A percentile compares a stretch with the other conserved stretches of the same genome.
These are phyloP conservation scores for Backusella mclennaniae DNA, from an alignment of 192 early-diverging fungal species.

Conservation along the genomic window DNA sequence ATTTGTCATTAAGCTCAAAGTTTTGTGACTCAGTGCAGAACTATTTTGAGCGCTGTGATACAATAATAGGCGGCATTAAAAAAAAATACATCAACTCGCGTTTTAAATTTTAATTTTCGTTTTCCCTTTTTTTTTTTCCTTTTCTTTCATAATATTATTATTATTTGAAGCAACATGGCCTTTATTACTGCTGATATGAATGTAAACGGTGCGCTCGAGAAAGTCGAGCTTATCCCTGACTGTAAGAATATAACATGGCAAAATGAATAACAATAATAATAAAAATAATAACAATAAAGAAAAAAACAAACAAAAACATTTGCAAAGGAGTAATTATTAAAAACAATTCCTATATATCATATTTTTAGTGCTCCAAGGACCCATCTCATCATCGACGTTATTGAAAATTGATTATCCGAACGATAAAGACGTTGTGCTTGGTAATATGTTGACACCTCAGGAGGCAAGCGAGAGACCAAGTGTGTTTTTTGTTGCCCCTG, in stretches of 20 bases:
- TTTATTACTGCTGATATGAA: constrained; percentile 45
- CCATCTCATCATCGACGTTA: constrained; percentile 5
- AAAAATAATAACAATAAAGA: not conserved
- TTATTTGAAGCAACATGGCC: constrained; percentile 33
- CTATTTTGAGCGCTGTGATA: not conserved
- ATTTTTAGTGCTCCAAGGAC: not conserved
- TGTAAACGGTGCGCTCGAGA: constrained; percentile 33
- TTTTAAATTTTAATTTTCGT: not conserved
- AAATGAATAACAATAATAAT: not conserved
- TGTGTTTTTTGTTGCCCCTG: constrained; percentile 21
- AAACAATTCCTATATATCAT: not conserved
- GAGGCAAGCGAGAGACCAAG: constrained; percentile 18
- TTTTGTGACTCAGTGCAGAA: not conserved
- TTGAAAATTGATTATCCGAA: constrained; percentile 21
- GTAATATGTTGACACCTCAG: constrained; percentile 21
- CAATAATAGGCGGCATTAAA: not conserved
- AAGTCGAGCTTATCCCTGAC: constrained; percentile 45
- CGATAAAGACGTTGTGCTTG: constrained; percentile 28
- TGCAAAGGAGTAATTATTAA: not conserved
- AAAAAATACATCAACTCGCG: not conserved
- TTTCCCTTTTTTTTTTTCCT: not conserved
- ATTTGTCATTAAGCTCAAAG: not conserved
- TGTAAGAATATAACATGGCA: not conserved
- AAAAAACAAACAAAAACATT: not conserved
- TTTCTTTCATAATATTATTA: not conserved